phyloP scores from a whole-genome alignment of 169 alveolate species.

The Plasmodium inui region DNA sequence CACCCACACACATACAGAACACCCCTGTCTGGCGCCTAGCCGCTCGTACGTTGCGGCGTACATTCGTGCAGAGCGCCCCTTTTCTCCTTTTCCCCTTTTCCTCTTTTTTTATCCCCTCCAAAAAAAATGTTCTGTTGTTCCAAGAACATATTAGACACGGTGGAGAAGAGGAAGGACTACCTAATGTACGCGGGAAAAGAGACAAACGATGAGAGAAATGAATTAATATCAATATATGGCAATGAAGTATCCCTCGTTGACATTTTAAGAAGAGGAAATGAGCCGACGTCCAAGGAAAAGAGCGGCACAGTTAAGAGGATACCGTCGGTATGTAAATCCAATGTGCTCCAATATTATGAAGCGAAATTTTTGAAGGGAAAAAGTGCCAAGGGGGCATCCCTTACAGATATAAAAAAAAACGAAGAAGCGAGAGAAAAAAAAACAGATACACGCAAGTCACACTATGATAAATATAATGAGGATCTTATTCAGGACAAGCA shows the following conservation, averaged over 20 bases:
- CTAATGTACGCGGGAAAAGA: background rate
- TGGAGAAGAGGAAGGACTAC: background rate
- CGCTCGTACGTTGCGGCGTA: background rate
- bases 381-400: background rate
- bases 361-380: constrained; percentile 36
- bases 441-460: background rate
- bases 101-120: background rate
- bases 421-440: background rate
- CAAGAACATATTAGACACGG: constrained; percentile 32
- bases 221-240: constrained; percentile 25
- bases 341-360: constrained; percentile 56
- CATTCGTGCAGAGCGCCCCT: background rate
- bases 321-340: constrained; percentile 5
- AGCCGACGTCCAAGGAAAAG: background rate
- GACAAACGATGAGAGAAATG: constrained; percentile 38
- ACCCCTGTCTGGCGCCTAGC: background rate
- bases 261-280: constrained; percentile 58
- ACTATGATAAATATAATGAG: background rate
- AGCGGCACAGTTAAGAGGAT: background rate
- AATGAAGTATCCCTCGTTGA: constrained; percentile 27
- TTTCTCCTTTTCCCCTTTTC: background rate
- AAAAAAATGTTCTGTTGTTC: constrained; percentile 69
- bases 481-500: background rate
- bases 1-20: background rate
- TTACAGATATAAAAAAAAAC: background rate